phyloP scores from a whole-genome alignment of 176 grass and related monocot genomes.

The Ensete glaucum region DNA sequence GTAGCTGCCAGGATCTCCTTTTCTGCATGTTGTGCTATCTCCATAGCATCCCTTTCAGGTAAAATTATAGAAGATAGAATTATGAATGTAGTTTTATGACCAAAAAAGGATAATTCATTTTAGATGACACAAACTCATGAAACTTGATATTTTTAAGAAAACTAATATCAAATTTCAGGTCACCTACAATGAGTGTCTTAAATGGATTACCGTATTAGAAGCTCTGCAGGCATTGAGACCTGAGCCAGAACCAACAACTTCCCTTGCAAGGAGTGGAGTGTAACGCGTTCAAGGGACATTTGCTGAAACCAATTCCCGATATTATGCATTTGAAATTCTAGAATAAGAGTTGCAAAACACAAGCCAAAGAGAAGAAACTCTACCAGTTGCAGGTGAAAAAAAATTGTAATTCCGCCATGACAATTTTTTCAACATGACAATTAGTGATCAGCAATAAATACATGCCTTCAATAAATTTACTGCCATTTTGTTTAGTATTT shows the following conservation, averaged over 20 bases:
- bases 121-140: constrained; percentile 3
- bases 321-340: not conserved
- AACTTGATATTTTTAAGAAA: too few species aligned
- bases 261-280: constrained; percentile 74
- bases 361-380: too few species aligned
- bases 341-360: not conserved
- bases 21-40: constrained; percentile 59
- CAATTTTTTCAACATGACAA: too few species aligned
- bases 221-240: constrained; percentile 63
- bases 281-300: constrained; percentile 73
- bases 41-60: constrained; percentile 59
- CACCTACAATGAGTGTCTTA: not conserved
- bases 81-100: not conserved
- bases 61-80: not conserved
- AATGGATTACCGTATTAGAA: constrained; percentile 62
- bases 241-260: constrained; percentile 62
- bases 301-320: constrained; percentile 38
- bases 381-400: too few species aligned
- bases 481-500: too few species aligned
- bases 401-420: too few species aligned
- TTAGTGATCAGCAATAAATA: too few species aligned
- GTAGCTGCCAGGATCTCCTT: constrained; percentile 64
- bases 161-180: too few species aligned
- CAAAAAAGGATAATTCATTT: constrained; percentile 14
- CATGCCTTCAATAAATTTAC: too few species aligned